Evolutionary conservation across 257 asterid genomes (phyloP).

Genomic region (Asclepias syriaca): DNA sequence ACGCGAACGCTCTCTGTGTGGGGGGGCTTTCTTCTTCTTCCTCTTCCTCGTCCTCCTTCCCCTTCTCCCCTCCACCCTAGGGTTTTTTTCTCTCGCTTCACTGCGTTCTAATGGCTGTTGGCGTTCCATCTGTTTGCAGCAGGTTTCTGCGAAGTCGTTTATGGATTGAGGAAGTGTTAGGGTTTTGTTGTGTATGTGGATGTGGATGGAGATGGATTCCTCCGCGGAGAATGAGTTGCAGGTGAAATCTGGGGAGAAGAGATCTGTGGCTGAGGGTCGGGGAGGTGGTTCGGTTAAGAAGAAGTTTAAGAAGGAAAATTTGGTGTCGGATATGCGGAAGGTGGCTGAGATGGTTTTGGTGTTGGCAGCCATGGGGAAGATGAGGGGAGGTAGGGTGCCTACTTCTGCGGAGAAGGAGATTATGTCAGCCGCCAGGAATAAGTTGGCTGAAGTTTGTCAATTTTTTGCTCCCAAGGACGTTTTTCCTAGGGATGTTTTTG

Average conservation of each 20-base stretch:
- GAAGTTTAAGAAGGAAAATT: slow-evolving; percentile 34
- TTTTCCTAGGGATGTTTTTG: slow-evolving; percentile 82
- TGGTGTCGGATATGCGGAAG: slow-evolving; percentile 41
- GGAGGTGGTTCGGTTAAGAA: slow-evolving; percentile 17
- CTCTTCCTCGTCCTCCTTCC: background rate
- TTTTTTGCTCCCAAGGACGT: slow-evolving; percentile 87
- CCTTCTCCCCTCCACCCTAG: slow-evolving; percentile 22
- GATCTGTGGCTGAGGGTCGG: slow-evolving; percentile 42
- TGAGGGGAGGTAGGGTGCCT: slow-evolving; percentile 90
- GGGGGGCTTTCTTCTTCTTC: background rate
- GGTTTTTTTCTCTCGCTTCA: slow-evolving; percentile 25
- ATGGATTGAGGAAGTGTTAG: slow-evolving; percentile 24
- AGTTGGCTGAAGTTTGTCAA: slow-evolving; percentile 62
- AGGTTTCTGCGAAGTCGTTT: slow-evolving; percentile 44
- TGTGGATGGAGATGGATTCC: slow-evolving; percentile 39
- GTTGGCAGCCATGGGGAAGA: slow-evolving; percentile 84
- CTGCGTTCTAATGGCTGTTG: slow-evolving; percentile 36
- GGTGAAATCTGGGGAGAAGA: slow-evolving; percentile 48
- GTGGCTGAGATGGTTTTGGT: slow-evolving; percentile 93
- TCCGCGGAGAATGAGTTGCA: slow-evolving; percentile 28
- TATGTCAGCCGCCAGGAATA: slow-evolving; percentile 63
- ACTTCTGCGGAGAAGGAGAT: slow-evolving; percentile 65
- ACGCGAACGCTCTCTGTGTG: background rate
- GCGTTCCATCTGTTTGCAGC: slow-evolving; percentile 44
- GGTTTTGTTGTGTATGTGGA: background rate